Evolutionary conservation across 306 rosid species (phyloP).

Genomic region (Glycyrrhiza uralensis): DNA sequence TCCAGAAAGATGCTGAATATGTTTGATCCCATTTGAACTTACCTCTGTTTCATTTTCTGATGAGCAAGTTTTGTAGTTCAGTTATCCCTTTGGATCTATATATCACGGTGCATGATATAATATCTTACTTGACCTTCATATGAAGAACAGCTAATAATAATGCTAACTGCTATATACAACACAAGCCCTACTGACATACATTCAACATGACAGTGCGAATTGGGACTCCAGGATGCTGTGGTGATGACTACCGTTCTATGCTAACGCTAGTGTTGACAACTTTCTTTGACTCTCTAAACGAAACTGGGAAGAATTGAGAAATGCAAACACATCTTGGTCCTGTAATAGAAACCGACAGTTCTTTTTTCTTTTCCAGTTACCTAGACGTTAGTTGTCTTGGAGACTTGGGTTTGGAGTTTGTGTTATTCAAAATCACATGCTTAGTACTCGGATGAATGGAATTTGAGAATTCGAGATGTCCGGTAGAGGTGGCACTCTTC

Average conservation of each 20-base stretch:
- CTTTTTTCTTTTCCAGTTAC: not conserved
- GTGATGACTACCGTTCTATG: not conserved
- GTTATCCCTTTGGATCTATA: not conserved
- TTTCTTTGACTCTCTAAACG: not conserved
- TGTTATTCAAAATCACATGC: not conserved
- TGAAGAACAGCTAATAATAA: not conserved
- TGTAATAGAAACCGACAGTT: not conserved
- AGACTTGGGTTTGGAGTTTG: not conserved
- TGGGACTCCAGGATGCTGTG: not conserved
- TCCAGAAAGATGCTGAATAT: slow-evolving; percentile 16
- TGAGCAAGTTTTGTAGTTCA: not conserved
- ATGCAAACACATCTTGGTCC: not conserved
- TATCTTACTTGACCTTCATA: not conserved
- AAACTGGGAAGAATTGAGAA: not conserved
- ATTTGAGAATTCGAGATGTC: too few species aligned
- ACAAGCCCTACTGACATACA: not conserved
- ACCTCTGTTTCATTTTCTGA: not conserved
- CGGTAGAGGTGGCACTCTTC: too few species aligned
- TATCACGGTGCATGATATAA: not conserved
- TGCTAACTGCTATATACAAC: not conserved
- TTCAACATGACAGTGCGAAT: not conserved
- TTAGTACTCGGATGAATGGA: too few species aligned
- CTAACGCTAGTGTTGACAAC: not conserved
- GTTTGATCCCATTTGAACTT: not conserved
- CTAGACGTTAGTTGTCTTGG: not conserved